Evolutionary conservation across 805 yeast genomes (phyloP).

Genomic region (Candida takata): DNA sequence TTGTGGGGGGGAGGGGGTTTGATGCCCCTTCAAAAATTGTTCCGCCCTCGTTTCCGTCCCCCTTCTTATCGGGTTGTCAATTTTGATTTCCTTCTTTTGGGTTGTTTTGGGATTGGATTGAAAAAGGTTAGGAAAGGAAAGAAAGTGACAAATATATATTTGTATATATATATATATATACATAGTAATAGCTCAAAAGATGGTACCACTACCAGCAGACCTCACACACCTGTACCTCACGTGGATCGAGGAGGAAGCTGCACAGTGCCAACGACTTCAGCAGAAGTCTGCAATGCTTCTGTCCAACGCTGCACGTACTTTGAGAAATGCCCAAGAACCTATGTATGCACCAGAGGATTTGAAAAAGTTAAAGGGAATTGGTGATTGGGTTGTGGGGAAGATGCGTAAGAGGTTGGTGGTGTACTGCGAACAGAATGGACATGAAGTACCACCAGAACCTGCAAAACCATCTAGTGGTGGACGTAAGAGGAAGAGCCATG

Average conservation of each 20-base stretch:
- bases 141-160: no score
- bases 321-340: slow-evolving; percentile 37
- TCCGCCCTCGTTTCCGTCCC: no score
- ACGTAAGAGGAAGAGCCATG: slow-evolving; percentile 7
- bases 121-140: no score
- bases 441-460: slow-evolving; percentile 34
- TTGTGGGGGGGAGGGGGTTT: no score
- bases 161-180: no score
- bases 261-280: slow-evolving; percentile 38
- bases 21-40: no score
- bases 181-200: no score
- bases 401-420: slow-evolving; percentile 39
- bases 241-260: slow-evolving; percentile 54
- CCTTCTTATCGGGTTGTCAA: no score
- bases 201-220: slow-evolving; percentile 32
- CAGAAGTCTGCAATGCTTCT: slow-evolving; percentile 48
- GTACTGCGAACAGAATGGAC: slow-evolving; percentile 53
- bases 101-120: no score
- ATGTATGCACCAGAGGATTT: slow-evolving; percentile 54
- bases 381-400: slow-evolving; percentile 54
- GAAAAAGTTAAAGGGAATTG: slow-evolving; percentile 55
- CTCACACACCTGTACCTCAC: slow-evolving; percentile 43
- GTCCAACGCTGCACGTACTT: slow-evolving; percentile 46
- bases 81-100: no score
- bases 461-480: slow-evolving; percentile 8